Percentiles rank a stretch among this genome's conserved stretches.
Conservation (phyloP, 768 basidiomycete genomes). For the Lactarius tabidus region DNA sequence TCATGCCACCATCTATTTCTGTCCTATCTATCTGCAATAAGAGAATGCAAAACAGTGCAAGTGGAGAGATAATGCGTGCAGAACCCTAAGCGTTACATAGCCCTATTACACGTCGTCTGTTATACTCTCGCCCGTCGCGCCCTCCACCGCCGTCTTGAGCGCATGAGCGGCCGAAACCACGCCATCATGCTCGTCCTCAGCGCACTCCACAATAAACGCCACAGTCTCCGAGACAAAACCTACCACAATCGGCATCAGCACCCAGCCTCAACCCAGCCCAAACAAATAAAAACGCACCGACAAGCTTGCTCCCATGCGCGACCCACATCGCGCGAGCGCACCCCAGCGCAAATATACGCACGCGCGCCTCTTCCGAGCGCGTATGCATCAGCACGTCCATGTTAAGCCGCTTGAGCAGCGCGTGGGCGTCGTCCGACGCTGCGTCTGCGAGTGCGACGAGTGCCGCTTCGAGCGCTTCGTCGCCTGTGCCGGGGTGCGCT, state of each 20-base stretch:
- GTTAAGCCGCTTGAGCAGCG: slow-evolving; percentile 75
- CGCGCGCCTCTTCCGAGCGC: slow-evolving; percentile 68
- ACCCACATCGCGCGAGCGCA: slow-evolving; percentile 76
- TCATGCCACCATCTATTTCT: slow-evolving; percentile 18
- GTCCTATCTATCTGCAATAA: slow-evolving; percentile 1
- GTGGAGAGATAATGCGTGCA: not conserved
- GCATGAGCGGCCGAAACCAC: slow-evolving; percentile 67
- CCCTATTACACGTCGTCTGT: slow-evolving; percentile 10
- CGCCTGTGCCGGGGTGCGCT: slow-evolving; percentile 8
- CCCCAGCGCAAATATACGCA: slow-evolving; percentile 66
- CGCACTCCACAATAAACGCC: slow-evolving; percentile 82
- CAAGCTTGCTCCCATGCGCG: slow-evolving; percentile 65
- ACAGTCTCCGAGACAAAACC: slow-evolving; percentile 78
- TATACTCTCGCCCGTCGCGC: slow-evolving; percentile 48
- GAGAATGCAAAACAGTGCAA: not conserved
- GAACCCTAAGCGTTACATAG: not conserved
- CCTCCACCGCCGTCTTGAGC: slow-evolving; percentile 69
- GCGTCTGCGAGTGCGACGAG: slow-evolving; percentile 54
- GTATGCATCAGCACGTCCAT: slow-evolving; percentile 83
- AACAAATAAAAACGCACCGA: slow-evolving; percentile 44
- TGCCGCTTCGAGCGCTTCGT: slow-evolving; percentile 43
- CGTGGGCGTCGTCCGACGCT: slow-evolving; percentile 45
- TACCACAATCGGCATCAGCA: slow-evolving; percentile 29
- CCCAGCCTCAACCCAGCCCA: not conserved
- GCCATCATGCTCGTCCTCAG: slow-evolving; percentile 83